Evolutionary conservation across 768 basidiomycete species (phyloP), one percentile per base, ranked within the genome.

Genomic region (Lactifluus pinguis): DNA sequence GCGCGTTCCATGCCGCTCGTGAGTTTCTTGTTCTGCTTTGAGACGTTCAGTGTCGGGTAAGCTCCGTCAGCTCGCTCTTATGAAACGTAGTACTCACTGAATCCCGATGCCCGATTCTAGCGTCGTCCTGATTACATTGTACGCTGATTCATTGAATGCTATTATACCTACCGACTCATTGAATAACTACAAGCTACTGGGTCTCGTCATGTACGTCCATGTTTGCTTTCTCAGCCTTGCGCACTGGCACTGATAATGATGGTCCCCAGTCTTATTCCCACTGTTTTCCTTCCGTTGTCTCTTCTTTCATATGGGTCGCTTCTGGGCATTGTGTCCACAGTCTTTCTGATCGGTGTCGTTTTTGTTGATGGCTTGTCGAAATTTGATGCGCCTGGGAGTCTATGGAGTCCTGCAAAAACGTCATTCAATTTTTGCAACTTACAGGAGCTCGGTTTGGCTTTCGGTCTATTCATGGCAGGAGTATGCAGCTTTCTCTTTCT

Each of bases 401-500:
- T 98, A 9, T 85, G 86, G 79, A 74, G 76, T 50, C 88, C 89
- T 4, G 86, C 84, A 32, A 73, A 76, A n/a, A 97, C 93, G 0
- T 80, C 77, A 19, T 62, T 85, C 11, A 77, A 77, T 6, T 76
- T 88, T 14, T 74, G 74, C 29, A 80, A 77, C 60, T 73, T 76
- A 63, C 73, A 73, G 19, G 80, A 87, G 57, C 75, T 95, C 38
- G 88, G 92, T 1, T 72, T 95, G 30, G 83, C 89, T 14, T 87
- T 94, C 66, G 95, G 95, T 2, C 76, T 98, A 63, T 84, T 98
- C 68, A 92, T 98, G 85, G 89, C 91, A 8, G 92, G 94, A 15
- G 91, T 92, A 69, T 69, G 82, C 69, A 51, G 59, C 19, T 52
- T 25, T 25, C 38, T 64, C 21, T 6, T 52, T 53, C 10, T 10